phyloP scores from a whole-genome alignment of 768 basidiomycete genomes.

The Baorangia bicolor region DNA sequence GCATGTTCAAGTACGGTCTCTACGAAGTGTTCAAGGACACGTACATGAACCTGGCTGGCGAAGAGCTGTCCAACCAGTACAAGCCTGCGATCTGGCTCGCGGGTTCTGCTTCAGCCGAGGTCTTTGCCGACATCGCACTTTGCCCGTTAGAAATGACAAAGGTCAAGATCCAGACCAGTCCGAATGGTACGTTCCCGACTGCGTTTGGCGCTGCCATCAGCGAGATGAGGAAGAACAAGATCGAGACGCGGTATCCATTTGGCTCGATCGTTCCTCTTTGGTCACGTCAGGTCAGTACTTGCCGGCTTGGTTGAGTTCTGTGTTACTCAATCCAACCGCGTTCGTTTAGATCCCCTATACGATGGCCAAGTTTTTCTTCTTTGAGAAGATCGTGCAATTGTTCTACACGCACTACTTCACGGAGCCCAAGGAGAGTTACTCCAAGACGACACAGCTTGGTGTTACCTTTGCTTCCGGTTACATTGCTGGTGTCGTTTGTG shows the following conservation, averaged over 20 bases:
- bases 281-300: slow-evolving; percentile 73
- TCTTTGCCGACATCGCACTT: slow-evolving; percentile 94
- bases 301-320: no score
- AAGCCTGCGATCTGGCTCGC: slow-evolving; percentile 92
- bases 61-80: slow-evolving; percentile 76
- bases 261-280: slow-evolving; percentile 83
- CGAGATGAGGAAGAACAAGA: slow-evolving; percentile 66
- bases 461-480: slow-evolving; percentile 91
- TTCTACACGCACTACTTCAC: slow-evolving; percentile 90
- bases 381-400: slow-evolving; percentile 81
- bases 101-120: slow-evolving; percentile 91
- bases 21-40: slow-evolving; percentile 95
- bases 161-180: slow-evolving; percentile 85
- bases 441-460: slow-evolving; percentile 83
- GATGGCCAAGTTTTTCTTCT: slow-evolving; percentile 99
- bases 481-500: slow-evolving; percentile 94
- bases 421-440: slow-evolving; percentile 72
- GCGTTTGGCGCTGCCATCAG: slow-evolving; percentile 66
- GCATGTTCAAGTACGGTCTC: slow-evolving; percentile 98
- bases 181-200: slow-evolving; percentile 73
- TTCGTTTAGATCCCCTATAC: slow-evolving; percentile 87
- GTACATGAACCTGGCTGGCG: slow-evolving; percentile 88
- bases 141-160: slow-evolving; percentile 95
- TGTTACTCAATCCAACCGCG: not conserved
- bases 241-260: slow-evolving; percentile 81